Conservation (phyloP, 2,329 filamentous ascomycete genomes). For the Neocatenulostroma microsporum region DNA sequence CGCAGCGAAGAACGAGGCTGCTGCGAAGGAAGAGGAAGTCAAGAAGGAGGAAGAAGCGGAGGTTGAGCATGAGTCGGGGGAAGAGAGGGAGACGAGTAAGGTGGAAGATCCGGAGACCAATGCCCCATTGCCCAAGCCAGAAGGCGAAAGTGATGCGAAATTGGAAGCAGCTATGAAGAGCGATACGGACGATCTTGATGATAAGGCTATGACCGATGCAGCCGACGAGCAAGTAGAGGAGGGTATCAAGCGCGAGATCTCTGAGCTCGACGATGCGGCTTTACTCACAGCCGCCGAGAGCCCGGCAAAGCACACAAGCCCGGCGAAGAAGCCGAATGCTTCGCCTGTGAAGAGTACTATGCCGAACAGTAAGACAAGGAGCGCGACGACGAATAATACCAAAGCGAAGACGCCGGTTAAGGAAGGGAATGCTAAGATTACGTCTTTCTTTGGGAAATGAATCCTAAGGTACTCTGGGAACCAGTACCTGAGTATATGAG, state of each 20-base stretch:
- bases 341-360: slow-evolving; percentile 17
- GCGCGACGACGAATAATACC: slow-evolving; percentile 50
- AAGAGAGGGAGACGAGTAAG: slow-evolving; percentile 37
- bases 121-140: slow-evolving; percentile 41
- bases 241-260: slow-evolving; percentile 44
- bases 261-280: slow-evolving; percentile 28
- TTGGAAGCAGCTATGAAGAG: slow-evolving; percentile 37
- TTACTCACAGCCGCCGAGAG: slow-evolving; percentile 20
- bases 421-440: slow-evolving; percentile 50
- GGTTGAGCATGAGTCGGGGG: slow-evolving; percentile 33
- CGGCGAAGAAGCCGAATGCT: slow-evolving; percentile 19
- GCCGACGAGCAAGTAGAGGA: slow-evolving; percentile 19
- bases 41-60: slow-evolving; percentile 25
- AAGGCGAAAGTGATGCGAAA: slow-evolving; percentile 17
- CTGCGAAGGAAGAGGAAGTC: slow-evolving; percentile 23
- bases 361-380: slow-evolving; percentile 40
- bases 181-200: slow-evolving; percentile 32
- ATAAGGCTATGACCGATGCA: slow-evolving; percentile 19
- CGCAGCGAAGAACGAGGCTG: slow-evolving; percentile 28
- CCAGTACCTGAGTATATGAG: no score
- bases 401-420: slow-evolving; percentile 40
- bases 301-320: slow-evolving; percentile 28
- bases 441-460: slow-evolving; percentile 49
- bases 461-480: no score
- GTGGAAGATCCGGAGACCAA: slow-evolving; percentile 44